phyloP scores from a whole-genome alignment of 371 early-diverging fungal species.

The Mortierella sp. region DNA sequence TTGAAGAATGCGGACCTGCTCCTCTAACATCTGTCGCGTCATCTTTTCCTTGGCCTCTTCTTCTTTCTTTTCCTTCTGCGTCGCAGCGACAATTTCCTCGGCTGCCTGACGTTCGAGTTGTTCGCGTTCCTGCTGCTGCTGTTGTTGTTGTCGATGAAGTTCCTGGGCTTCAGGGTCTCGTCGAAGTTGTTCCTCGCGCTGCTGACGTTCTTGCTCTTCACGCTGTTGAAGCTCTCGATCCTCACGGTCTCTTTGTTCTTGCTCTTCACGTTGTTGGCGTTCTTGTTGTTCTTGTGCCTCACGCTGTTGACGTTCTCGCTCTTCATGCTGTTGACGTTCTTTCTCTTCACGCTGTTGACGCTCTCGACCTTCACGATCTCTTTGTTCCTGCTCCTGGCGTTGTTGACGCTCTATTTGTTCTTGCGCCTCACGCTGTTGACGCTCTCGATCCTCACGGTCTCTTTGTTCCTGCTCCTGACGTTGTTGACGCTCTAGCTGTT shows the following conservation, averaged over 20 bases:
- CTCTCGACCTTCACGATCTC: not conserved
- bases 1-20: conserved; percentile 17
- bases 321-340: not conserved
- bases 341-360: not conserved
- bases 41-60: not conserved
- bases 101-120: not conserved
- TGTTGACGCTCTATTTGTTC: not conserved
- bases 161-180: not conserved
- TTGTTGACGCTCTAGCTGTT: not conserved
- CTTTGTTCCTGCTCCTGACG: not conserved
- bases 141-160: not conserved
- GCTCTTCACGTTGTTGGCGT: not conserved
- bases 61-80: not conserved
- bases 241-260: not conserved
- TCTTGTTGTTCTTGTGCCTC: not conserved
- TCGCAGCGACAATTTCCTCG: not conserved
- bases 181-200: not conserved
- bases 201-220: not conserved
- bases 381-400: not conserved
- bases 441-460: not conserved
- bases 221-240: not conserved
- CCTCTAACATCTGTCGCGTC: conserved; percentile 20
- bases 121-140: not conserved
- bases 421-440: not conserved
- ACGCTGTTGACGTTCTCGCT: not conserved